These are phyloP conservation scores for Acaromyces ingoldii DNA, from an alignment of 1,284 basidiomycete species.

Conservation along the genomic window DNA sequence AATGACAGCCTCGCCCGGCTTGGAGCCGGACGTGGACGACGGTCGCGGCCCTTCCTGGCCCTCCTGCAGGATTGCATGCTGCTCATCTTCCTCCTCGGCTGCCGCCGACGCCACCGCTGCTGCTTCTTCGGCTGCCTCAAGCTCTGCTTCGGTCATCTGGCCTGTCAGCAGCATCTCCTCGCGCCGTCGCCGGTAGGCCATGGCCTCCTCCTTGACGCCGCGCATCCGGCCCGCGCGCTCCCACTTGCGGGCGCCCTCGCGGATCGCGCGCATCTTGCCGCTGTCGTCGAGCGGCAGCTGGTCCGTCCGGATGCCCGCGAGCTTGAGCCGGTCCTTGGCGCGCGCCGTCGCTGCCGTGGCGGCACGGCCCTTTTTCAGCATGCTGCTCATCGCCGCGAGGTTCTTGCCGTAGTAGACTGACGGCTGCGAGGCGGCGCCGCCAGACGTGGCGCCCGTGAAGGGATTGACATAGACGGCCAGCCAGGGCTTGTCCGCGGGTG, in stretches of 20 bases:
- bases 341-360: too few relatives aligned
- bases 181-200: slow-evolving; percentile 61
- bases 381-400: slow-evolving; percentile 2
- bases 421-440: slow-evolving; percentile 10
- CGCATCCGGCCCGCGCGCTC: slow-evolving; percentile 55
- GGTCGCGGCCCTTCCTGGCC: not conserved
- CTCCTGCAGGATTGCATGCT: not conserved
- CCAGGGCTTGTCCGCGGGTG: slow-evolving; percentile 37
- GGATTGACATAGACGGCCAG: slow-evolving; percentile 40
- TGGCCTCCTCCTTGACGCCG: slow-evolving; percentile 60
- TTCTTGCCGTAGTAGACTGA: slow-evolving; percentile 33
- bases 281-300: slow-evolving; percentile 55
- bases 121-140: not conserved
- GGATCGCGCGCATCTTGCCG: slow-evolving; percentile 57
- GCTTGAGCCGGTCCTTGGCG: slow-evolving; percentile 4
- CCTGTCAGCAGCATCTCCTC: too few relatives aligned
- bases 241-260: slow-evolving; percentile 61
- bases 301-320: slow-evolving; percentile 15
- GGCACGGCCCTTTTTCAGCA: not conserved
- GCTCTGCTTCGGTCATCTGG: slow-evolving; percentile 8
- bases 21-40: not conserved
- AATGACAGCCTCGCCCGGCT: slow-evolving; percentile 1
- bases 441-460: slow-evolving; percentile 6
- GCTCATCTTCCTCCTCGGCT: not conserved
- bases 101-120: not conserved